Conservation (phyloP, 2,329 filamentous ascomycete species). For the Penicillium sp. region DNA sequence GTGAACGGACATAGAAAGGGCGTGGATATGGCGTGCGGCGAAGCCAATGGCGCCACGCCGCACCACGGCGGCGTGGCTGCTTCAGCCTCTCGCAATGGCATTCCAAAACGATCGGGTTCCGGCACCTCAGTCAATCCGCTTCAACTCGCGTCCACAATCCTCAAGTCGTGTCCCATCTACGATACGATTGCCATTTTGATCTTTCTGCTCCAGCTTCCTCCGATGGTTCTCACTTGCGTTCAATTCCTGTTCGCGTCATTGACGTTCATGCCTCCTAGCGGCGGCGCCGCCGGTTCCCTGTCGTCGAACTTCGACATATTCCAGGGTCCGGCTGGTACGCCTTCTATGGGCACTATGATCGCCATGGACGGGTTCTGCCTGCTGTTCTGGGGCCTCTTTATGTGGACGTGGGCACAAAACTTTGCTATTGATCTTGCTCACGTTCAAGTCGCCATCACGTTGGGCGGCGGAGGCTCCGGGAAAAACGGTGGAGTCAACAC, state of each 20-base stretch:
- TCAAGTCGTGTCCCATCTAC: constrained; percentile 85
- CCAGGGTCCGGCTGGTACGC: constrained; percentile 81
- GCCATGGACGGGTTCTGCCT: constrained; percentile 83
- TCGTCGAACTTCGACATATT: constrained; percentile 89
- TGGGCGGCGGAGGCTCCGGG: constrained; percentile 71
- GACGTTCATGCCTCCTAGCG: constrained; percentile 85
- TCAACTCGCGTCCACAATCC: constrained; percentile 79
- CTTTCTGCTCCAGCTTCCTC: constrained; percentile 88
- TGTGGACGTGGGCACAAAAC: constrained; percentile 85
- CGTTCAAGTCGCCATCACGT: constrained; percentile 86
- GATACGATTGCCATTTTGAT: constrained; percentile 97
- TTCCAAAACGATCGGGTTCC: constrained; percentile 38
- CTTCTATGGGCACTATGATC: constrained; percentile 80
- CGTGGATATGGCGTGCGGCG: constrained; percentile 39
- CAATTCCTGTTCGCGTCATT: constrained; percentile 91
- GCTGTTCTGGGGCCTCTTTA: constrained; percentile 75
- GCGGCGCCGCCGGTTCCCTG: constrained; percentile 70
- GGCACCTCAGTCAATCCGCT: constrained; percentile 66
- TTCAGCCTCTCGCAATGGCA: constrained; percentile 35
- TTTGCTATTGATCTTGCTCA: constrained; percentile 88
- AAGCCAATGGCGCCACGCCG: constrained; percentile 33
- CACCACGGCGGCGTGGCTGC: constrained; percentile 34
- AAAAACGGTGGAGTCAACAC: constrained; percentile 50
- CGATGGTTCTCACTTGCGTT: constrained; percentile 82
- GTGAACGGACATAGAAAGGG: constrained; percentile 37